Evolutionary conservation across 176 grass and related monocot species (phyloP).

Genomic region (Echinochloa phyllopogon): DNA sequence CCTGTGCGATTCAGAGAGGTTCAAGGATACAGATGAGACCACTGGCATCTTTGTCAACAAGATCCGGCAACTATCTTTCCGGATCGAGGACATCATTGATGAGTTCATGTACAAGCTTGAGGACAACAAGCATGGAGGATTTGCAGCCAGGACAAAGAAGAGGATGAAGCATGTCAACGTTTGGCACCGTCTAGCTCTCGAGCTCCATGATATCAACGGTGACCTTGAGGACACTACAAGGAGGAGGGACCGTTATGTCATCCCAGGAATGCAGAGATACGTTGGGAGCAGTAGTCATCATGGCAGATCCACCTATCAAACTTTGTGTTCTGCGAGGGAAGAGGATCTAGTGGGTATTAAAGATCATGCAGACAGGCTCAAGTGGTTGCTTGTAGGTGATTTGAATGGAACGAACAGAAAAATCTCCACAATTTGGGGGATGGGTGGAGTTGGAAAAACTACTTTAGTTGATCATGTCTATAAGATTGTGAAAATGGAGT

Average conservation of each 20-base stretch:
- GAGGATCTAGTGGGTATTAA: constrained; percentile 36
- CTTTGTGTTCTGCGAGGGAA: not conserved
- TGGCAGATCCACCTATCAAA: not conserved
- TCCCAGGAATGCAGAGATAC: no score
- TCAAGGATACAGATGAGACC: not conserved
- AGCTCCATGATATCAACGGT: not conserved
- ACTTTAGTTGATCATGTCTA: constrained; percentile 32
- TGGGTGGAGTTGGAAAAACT: constrained; percentile 30
- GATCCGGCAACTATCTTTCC: not conserved
- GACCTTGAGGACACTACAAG: not conserved
- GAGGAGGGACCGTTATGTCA: not conserved
- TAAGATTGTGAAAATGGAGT: not conserved
- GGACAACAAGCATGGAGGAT: not conserved
- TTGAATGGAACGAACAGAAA: not conserved
- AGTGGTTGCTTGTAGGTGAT: not conserved
- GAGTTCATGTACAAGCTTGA: constrained; percentile 26
- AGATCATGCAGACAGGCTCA: not conserved
- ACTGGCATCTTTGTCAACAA: not conserved
- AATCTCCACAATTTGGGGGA: not conserved
- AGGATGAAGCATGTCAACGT: not conserved
- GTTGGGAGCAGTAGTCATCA: accelerated
- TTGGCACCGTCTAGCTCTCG: not conserved
- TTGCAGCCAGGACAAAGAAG: not conserved
- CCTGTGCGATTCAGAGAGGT: not conserved
- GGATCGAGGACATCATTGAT: constrained; percentile 6